A percentile compares a stretch with the other conserved stretches of the same genome.
Evolutionary conservation across 2,329 filamentous ascomycete species (phyloP).

Genomic region (Plectosphaerella cucumerina): DNA sequence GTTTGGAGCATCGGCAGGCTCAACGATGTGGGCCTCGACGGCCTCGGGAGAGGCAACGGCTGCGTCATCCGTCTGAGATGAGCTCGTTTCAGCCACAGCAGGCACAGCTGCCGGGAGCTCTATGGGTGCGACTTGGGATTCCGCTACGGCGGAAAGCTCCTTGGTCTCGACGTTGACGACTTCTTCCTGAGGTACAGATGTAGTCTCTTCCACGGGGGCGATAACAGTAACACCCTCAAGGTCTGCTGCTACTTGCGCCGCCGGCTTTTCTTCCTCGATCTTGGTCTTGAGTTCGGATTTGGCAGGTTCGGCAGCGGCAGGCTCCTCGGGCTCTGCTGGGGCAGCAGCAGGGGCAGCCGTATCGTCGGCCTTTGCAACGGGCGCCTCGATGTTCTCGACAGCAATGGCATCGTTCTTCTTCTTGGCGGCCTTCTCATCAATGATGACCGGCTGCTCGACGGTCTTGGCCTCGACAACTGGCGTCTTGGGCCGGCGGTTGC

Average conservation of each 20-base stretch:
- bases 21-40: neutral
- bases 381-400: neutral
- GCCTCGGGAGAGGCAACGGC: neutral
- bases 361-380: too few species aligned
- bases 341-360: too few species aligned
- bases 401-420: neutral
- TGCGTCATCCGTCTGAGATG: neutral
- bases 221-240: too few species aligned
- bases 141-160: neutral
- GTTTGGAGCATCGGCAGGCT: too few species aligned
- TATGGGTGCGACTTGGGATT: neutral
- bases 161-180: too few species aligned
- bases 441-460: neutral
- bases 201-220: too few species aligned
- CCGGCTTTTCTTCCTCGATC: conserved; percentile 32
- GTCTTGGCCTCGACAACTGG: neutral
- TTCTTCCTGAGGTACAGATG: too few species aligned
- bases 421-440: neutral
- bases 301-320: too few species aligned
- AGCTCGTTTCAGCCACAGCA: neutral
- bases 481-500: neutral
- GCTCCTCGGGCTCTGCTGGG: too few species aligned
- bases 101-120: neutral
- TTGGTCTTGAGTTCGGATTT: conserved; percentile 22
- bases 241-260: conserved; percentile 18